Percentiles rank a stretch among this genome's conserved stretches.
phyloP scores from a whole-genome alignment of 306 rosid genomes.

The Acacia acuminata region DNA sequence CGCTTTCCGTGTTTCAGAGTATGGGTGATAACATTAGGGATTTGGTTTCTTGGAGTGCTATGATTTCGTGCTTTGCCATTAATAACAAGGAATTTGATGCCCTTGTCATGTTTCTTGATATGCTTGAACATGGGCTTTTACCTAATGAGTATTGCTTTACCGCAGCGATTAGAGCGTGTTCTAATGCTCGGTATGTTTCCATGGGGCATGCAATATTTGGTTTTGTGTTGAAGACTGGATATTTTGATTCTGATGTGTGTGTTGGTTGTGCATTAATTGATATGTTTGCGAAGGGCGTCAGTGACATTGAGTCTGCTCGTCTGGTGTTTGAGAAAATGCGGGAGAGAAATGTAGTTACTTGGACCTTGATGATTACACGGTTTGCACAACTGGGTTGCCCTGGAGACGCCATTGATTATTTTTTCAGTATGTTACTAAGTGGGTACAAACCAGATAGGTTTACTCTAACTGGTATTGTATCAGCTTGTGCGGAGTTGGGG shows the following conservation, averaged over 20 bases:
- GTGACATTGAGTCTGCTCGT: constrained; percentile 44
- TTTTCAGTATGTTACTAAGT: constrained; percentile 42
- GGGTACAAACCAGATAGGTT: constrained; percentile 51
- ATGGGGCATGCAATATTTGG: constrained; percentile 42
- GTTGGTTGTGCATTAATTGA: constrained; percentile 71
- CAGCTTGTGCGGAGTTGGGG: constrained; percentile 46
- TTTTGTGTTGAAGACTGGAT: constrained; percentile 49
- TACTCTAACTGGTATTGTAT: constrained; percentile 46
- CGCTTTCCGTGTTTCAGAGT: constrained; percentile 34
- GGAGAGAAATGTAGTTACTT: constrained; percentile 52
- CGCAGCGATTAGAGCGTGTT: constrained; percentile 49
- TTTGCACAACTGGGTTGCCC: constrained; percentile 42
- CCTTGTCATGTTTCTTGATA: constrained; percentile 38
- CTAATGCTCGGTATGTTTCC: constrained; percentile 14
- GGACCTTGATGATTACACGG: constrained; percentile 71
- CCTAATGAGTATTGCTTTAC: constrained; percentile 67
- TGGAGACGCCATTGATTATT: constrained; percentile 44
- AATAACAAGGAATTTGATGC: constrained; percentile 41
- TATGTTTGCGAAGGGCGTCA: constrained; percentile 48
- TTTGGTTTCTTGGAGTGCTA: constrained; percentile 58
- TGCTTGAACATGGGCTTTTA: constrained; percentile 43
- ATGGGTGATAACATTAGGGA: constrained; percentile 41
- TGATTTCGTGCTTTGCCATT: constrained; percentile 58
- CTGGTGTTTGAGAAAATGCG: constrained; percentile 61
- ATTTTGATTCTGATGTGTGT: constrained; percentile 49